Evolutionary conservation across 345 rosid species (phyloP).

Genomic region (Citrus australasica): DNA sequence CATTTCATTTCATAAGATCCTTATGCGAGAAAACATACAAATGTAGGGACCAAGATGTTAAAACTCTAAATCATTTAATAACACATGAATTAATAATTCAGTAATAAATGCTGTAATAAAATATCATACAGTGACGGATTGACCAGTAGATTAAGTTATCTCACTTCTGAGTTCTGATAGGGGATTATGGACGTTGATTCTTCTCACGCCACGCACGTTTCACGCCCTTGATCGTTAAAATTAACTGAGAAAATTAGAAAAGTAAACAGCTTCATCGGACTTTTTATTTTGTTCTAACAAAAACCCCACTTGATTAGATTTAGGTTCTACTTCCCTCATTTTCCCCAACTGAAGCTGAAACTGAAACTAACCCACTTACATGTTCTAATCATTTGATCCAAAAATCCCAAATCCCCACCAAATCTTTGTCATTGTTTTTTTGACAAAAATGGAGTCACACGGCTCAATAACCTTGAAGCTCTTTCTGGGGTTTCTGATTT

Average conservation of each 20-base stretch:
- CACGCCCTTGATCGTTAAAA: background rate
- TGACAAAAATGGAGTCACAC: background rate
- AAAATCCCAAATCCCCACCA: background rate
- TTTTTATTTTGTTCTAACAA: background rate
- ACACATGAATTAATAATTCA: no score
- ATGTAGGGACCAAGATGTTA: no score
- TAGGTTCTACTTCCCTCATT: background rate
- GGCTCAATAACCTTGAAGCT: background rate
- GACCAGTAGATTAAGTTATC: background rate
- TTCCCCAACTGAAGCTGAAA: background rate
- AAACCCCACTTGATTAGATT: background rate
- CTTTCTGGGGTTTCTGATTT: slow-evolving; percentile 37
- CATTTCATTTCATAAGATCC: no score
- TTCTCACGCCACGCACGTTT: background rate
- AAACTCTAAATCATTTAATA: no score
- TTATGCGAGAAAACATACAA: no score
- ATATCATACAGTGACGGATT: no score
- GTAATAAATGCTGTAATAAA: no score
- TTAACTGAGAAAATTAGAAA: background rate
- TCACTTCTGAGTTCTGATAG: background rate
- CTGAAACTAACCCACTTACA: background rate
- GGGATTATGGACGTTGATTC: background rate
- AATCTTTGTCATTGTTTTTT: background rate
- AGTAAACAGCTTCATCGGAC: background rate
- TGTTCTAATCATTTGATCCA: background rate